phyloP scores from a whole-genome alignment of 1,139 yeast species.

The Lodderomyces jiufengensis region DNA sequence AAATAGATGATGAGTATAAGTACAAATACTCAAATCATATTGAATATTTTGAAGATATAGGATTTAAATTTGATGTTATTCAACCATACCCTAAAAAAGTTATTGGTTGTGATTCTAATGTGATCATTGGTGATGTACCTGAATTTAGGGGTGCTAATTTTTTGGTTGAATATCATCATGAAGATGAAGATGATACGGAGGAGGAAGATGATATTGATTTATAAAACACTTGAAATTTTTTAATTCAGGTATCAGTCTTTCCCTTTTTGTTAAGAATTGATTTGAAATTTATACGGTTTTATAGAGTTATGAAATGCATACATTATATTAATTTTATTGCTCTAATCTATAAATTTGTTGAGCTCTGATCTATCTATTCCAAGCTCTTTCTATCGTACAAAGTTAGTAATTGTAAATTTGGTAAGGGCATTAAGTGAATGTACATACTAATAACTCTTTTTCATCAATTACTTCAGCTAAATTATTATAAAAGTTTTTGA shows the following conservation, averaged over 20 bases:
- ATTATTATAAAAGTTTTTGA: constrained; percentile 3
- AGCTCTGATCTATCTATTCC: constrained; percentile 2
- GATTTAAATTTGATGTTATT: constrained; percentile 37
- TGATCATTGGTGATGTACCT: constrained; percentile 19
- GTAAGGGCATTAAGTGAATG: no score
- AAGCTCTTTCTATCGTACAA: constrained; percentile 3
- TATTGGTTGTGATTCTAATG: constrained; percentile 15
- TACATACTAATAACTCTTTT: constrained; percentile 6
- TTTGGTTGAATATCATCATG: constrained; percentile 34
- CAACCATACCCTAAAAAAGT: constrained; percentile 45
- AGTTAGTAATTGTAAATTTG: no score
- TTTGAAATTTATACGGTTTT: no score
- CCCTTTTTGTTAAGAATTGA: no score
- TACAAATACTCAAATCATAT: constrained; percentile 12
- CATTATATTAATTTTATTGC: no score
- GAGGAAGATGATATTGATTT: constrained; percentile 7
- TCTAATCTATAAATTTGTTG: neutral
- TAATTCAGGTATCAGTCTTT: no score
- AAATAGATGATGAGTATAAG: constrained; percentile 9
- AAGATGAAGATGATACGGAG: constrained; percentile 14
- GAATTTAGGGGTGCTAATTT: constrained; percentile 41
- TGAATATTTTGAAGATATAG: constrained; percentile 23
- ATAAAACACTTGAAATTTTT: no score
- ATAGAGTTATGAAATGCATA: no score
- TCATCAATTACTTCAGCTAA: constrained; percentile 4